Base-by-base conservation (phyloP, 192 early-diverging fungal species). In the Gamsiella multidivaricata region DNA sequence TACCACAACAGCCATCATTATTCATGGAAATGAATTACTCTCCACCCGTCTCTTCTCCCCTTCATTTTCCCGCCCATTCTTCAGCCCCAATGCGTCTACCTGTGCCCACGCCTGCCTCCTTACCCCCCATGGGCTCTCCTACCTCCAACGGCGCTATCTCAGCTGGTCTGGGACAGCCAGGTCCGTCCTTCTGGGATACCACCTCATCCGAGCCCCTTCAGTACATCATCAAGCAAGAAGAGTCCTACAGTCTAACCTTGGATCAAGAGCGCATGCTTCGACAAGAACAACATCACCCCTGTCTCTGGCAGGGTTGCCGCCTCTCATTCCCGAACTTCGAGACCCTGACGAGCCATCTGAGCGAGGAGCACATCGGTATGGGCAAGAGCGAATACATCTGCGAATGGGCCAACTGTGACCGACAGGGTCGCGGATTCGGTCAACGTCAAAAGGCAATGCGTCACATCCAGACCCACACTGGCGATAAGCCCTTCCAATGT, bases 401-500 rank as follows among this genome's bases (percentile, higher is more conserved):
- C 33, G 53, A 70, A 45, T 87, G 86, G 86, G 57, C 65, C 14
- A 45, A 56, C 32, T 87, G 86, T 51, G 76, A 82, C 39, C 65
- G 86, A 5, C 57, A 70, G 31, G 86, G 84, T 1, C 70, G 74
- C 7, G 69, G 79, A 20, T 87, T 87, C 54, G 69, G 65, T 5
- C 84, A 85, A 65, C 64, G 82, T 15, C 86, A 87, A 66, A 87
- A 89, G 54, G 81, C 86, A 17, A 85, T 92, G 84, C 80, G 93
- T 31, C 94, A 96, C 70, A 89, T 94, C 23, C 92, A 93, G 62
- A 93, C 92, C 32, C 94, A 93, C 82, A 91, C 89, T 23, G 67
- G 94, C 7, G 89, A 91, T 70, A 92, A 91, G 73, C 94, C 94
- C 1, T 94, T 90, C 59, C 85, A 89, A 61, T 96, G 94, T 85